Percentiles rank a stretch among this genome's conserved stretches.
These are phyloP conservation scores for Isatis lusitanica DNA, from an alignment of 441 rosid genomes.

Conservation along the genomic window DNA sequence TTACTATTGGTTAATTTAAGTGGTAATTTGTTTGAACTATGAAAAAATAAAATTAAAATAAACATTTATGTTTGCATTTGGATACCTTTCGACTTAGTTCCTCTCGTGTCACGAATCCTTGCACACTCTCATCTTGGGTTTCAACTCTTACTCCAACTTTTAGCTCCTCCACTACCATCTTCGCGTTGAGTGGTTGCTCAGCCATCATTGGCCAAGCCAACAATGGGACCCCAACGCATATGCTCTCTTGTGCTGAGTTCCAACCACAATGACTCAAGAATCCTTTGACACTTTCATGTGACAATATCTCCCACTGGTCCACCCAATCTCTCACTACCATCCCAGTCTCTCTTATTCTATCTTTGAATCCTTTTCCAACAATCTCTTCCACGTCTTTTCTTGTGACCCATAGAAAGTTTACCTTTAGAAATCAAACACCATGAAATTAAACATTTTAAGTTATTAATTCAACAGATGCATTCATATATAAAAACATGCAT, in stretches of 20 bases:
- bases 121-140: constrained; percentile 40
- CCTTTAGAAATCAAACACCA: neutral
- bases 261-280: constrained; percentile 79
- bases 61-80: neutral
- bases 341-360: constrained; percentile 48
- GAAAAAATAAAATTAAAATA: neutral
- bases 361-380: constrained; percentile 43
- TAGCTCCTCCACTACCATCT: constrained; percentile 64
- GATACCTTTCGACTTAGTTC: constrained; percentile 41
- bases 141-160: constrained; percentile 58
- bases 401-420: constrained; percentile 63
- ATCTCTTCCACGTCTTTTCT: constrained; percentile 40
- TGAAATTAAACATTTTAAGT: neutral
- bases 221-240: constrained; percentile 61
- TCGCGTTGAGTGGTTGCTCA: constrained; percentile 62
- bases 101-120: constrained; percentile 51
- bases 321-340: constrained; percentile 68
- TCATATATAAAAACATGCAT: neutral
- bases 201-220: constrained; percentile 82
- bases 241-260: constrained; percentile 69
- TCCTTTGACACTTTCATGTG: constrained; percentile 55
- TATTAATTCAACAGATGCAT: neutral
- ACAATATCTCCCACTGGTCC: constrained; percentile 56
- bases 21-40: neutral
- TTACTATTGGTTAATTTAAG: neutral